Evolutionary conservation across 2,329 filamentous ascomycete genomes (phyloP), one percentile per base, ranked within the genome.

Genomic region (Clarireedia monteithiana): DNA sequence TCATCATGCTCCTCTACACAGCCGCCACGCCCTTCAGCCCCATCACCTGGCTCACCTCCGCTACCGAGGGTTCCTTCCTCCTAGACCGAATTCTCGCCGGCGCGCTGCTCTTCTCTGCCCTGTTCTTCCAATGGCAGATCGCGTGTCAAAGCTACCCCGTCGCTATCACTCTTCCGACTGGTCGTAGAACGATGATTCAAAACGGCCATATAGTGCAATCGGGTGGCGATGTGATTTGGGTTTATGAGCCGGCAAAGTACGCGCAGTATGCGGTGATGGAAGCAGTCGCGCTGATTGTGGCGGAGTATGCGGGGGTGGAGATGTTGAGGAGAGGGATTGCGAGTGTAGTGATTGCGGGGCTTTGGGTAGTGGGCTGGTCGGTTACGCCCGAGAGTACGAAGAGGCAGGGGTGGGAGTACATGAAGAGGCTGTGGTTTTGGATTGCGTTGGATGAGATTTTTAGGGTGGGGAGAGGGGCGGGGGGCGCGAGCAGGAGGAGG

Each of bases 41-140:
- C 10, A 59, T 63, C 47, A 48, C 53, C n/a, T 63, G 58, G 60
- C 4, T 62, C n/a, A 34, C 56, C 26, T 51, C 59, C 30, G 38
- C 24, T 12, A n/a, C 48, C 40, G 48, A 56, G 4, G 59, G 60
- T 5, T 56, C 60, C 5, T 53, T 57, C 2, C 30, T 62, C 14
- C 59, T 63, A 48, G 63, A 64, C 48, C 46, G 38, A 17, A 57
- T 63, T 44, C 50, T 63, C 42, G 48, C 58, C 7, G 58, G 58
- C 5, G 46, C 58, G 26, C 52, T 63, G 23, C 48, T 63, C n/a
- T 53, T 63, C 42, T 58, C 59, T 2, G 60, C 59, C 0, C 38
- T 63, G 10, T 59, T 57, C 51, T 61, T 60, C 36, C 62, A 63
- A 45, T 64, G 60, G 60, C 62, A 53, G 12, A 58, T 63, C 26